Evolutionary conservation across 2,329 filamentous ascomycete species (phyloP).

Genomic region (Trichophyton verrucosum): DNA sequence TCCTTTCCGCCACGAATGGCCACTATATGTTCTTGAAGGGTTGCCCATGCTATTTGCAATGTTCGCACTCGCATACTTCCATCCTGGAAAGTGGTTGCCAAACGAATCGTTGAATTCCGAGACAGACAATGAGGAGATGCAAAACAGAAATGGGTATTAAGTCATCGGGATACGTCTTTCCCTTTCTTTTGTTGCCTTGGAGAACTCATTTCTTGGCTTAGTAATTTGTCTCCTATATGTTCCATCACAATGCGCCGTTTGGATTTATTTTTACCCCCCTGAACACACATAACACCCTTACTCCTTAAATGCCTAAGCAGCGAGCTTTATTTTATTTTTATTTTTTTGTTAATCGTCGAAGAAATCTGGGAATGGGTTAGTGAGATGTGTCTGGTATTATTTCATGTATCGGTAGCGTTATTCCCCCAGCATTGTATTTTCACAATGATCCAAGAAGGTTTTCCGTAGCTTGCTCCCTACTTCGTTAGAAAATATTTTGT

Average conservation of each 20-base stretch:
- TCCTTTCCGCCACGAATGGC: constrained; percentile 41
- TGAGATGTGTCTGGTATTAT: neutral
- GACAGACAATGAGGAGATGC: neutral
- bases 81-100: constrained; percentile 11
- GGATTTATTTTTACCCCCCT: neutral
- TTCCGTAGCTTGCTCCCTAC: neutral
- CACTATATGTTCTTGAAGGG: constrained; percentile 42
- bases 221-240: neutral
- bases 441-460: neutral
- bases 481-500: neutral
- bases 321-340: neutral
- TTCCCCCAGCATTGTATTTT: neutral
- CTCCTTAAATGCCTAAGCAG: neutral
- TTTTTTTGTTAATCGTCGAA: neutral
- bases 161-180: too few relatives aligned
- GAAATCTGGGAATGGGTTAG: neutral
- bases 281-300: neutral
- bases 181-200: neutral
- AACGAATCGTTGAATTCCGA: constrained; percentile 10
- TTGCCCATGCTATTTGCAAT: constrained; percentile 27
- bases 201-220: neutral
- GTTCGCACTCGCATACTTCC: constrained; percentile 8
- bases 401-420: neutral
- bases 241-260: neutral
- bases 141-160: neutral